Evolutionary conservation across 192 early-diverging fungal genomes (phyloP).

Genomic region (Endogone sp.): DNA sequence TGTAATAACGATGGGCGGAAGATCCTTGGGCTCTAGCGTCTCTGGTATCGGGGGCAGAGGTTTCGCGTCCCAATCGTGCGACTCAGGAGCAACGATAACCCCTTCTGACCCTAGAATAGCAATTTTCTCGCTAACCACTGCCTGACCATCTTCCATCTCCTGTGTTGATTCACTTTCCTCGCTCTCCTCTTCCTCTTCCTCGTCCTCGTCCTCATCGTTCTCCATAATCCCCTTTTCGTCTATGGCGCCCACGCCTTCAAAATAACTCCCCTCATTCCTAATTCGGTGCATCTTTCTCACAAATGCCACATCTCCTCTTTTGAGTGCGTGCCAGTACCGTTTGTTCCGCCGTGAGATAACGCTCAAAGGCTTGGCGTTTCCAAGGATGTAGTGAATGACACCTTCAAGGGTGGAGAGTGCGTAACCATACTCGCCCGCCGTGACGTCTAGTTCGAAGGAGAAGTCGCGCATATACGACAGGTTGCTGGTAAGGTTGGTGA

Average conservation of each 20-base stretch:
- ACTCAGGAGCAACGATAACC: neutral
- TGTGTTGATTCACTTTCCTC: neutral
- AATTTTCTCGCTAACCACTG: neutral
- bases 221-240: neutral
- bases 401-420: conserved; percentile 46
- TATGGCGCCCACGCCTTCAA: neutral
- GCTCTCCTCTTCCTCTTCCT: conserved; percentile 2
- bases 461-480: conserved; percentile 49
- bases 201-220: conserved; percentile 7
- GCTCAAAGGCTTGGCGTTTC: conserved; percentile 21
- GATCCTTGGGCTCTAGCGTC: neutral
- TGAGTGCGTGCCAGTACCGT: conserved; percentile 26
- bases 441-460: conserved; percentile 32
- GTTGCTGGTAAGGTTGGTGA: conserved; percentile 40
- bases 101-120: neutral
- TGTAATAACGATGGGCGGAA: neutral
- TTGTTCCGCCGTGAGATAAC: conserved; percentile 32
- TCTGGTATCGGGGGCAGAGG: neutral
- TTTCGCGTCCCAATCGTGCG: neutral
- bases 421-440: conserved; percentile 39
- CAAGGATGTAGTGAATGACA: conserved; percentile 36
- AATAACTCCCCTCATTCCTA: neutral
- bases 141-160: neutral
- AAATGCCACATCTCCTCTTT: conserved; percentile 19
- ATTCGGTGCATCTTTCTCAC: neutral